Evolutionary conservation across 805 yeast genomes (phyloP).

Genomic region (Yamadazyma sp.): DNA sequence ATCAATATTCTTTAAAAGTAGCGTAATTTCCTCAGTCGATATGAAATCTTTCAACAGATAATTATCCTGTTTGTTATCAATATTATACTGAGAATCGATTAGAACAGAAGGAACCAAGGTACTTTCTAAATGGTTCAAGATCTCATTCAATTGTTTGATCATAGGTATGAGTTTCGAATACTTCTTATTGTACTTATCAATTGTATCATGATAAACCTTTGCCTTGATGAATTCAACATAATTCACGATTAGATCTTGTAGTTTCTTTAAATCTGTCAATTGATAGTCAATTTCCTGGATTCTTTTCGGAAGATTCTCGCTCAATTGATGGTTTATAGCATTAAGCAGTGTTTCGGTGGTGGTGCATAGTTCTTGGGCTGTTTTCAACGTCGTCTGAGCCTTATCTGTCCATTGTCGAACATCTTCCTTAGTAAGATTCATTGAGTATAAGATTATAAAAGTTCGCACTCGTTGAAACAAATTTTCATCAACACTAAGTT

Average conservation of each 20-base stretch:
- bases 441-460: too few species aligned
- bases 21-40: slow-evolving; percentile 28
- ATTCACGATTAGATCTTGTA: slow-evolving; percentile 6
- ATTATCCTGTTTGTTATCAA: not conserved
- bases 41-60: slow-evolving; percentile 30
- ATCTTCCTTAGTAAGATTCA: slow-evolving; percentile 7
- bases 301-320: slow-evolving; percentile 21
- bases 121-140: slow-evolving; percentile 20
- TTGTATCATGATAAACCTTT: slow-evolving; percentile 11
- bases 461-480: too few species aligned
- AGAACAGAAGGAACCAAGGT: slow-evolving; percentile 28
- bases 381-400: slow-evolving; percentile 20
- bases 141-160: slow-evolving; percentile 21
- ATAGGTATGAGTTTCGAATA: slow-evolving; percentile 20
- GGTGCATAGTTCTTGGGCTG: slow-evolving; percentile 31
- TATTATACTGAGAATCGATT: slow-evolving; percentile 5
- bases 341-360: slow-evolving; percentile 31
- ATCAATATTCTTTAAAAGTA: slow-evolving; percentile 23
- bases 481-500: too few species aligned
- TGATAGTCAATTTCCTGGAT: slow-evolving; percentile 16
- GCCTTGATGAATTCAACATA: slow-evolving; percentile 11
- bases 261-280: slow-evolving; percentile 14
- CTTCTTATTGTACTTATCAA: slow-evolving; percentile 10
- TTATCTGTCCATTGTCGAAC: slow-evolving; percentile 24
- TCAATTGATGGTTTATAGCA: slow-evolving; percentile 20